phyloP scores from a whole-genome alignment of 108 stramenopile species.

The Epipyxis sp. region DNA sequence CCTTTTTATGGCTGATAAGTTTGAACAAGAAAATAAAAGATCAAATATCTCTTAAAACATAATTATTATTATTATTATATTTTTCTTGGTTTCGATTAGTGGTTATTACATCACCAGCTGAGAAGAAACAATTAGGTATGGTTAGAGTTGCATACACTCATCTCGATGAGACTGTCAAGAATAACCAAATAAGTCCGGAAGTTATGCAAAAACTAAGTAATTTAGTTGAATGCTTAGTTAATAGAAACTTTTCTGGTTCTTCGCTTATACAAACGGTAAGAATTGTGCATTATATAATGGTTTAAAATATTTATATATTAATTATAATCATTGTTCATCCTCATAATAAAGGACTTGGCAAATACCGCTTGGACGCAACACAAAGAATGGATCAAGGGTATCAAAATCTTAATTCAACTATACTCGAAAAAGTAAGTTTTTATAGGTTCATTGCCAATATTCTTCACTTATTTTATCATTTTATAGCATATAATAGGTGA shows the following conservation, averaged over 20 bases:
- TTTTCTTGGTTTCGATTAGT: no score
- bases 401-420: conserved; percentile 81
- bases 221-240: conserved; percentile 33
- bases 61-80: no score
- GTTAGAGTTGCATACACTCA: conserved; percentile 27
- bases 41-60: no score
- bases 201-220: neutral
- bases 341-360: conserved; percentile 67
- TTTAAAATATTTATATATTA: neutral
- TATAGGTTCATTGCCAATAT: no score
- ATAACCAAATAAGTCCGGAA: neutral
- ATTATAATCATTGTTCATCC: neutral
- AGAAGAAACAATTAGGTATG: conserved; percentile 22
- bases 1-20: no score
- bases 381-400: conserved; percentile 93
- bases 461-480: no score
- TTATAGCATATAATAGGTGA: no score
- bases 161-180: neutral
- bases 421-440: conserved; percentile 63
- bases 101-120: no score
- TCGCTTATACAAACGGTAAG: neutral
- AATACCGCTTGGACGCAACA: conserved; percentile 78
- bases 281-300: neutral
- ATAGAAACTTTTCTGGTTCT: conserved; percentile 7
- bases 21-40: no score